Evolutionary conservation across 805 yeast species (phyloP).

Genomic region (Ogataea salicorniae): DNA sequence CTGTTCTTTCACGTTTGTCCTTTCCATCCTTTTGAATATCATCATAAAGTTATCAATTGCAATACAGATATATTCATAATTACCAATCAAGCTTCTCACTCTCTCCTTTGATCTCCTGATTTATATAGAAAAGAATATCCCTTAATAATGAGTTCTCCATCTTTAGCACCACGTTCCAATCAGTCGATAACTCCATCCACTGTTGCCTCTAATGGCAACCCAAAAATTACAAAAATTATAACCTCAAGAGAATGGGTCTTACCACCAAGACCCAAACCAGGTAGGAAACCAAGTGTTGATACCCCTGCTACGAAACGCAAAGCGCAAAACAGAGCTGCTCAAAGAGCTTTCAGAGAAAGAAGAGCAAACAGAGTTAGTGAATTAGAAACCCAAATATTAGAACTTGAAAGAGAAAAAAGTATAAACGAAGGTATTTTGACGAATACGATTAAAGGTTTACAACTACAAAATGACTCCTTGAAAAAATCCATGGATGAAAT

Average conservation of each 20-base stretch:
- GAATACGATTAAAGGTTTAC: constrained; percentile 46
- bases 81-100: not conserved
- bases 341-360: constrained; percentile 83
- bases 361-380: constrained; percentile 78
- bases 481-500: constrained; percentile 39
- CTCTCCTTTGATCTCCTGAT: not conserved
- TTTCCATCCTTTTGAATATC: not conserved
- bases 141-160: constrained; percentile 17
- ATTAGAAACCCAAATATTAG: constrained; percentile 63
- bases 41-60: not conserved
- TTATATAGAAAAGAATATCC: not conserved
- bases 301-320: constrained; percentile 81
- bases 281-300: constrained; percentile 46
- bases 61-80: not conserved
- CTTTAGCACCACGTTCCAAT: constrained; percentile 19
- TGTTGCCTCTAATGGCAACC: constrained; percentile 4
- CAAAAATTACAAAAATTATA: constrained; percentile 43
- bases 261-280: constrained; percentile 61
- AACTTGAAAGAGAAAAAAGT: constrained; percentile 62
- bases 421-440: constrained; percentile 50
- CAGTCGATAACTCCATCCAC: constrained; percentile 15
- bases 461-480: constrained; percentile 40
- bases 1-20: no score
- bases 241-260: constrained; percentile 57
- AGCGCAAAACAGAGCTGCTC: constrained; percentile 93